Percentiles rank a stretch among this genome's conserved stretches.
phyloP scores from a whole-genome alignment of 148 eudicot genomes.

The Rhododendron vialii region DNA sequence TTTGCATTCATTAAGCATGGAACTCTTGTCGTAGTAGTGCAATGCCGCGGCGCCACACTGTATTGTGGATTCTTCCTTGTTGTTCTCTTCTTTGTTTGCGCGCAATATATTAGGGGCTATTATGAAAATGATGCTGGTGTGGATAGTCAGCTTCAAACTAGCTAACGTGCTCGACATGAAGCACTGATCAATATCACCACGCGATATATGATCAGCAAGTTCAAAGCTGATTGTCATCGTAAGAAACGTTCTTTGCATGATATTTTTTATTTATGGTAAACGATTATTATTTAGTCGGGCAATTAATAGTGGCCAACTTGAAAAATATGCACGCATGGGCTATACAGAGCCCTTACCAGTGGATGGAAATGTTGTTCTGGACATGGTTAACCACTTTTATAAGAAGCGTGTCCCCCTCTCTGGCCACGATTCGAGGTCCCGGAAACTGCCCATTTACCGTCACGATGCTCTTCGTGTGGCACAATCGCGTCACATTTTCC shows the following conservation, averaged over 20 bases:
- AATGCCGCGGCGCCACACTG: too few species aligned
- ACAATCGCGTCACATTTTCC: slow-evolving; percentile 44
- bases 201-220: not conserved
- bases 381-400: slow-evolving; percentile 43
- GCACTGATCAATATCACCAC: not conserved
- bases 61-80: not conserved
- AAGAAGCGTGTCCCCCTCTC: slow-evolving; percentile 46
- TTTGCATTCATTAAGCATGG: not conserved
- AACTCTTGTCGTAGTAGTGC: not conserved
- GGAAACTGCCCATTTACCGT: slow-evolving; percentile 56
- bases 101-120: not conserved
- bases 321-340: not conserved
- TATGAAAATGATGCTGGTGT: not conserved
- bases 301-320: not conserved
- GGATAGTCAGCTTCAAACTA: not conserved
- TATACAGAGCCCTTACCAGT: slow-evolving; percentile 28
- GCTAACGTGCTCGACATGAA: not conserved
- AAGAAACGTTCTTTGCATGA: not conserved
- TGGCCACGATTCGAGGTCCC: slow-evolving; percentile 43
- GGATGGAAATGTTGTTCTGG: slow-evolving; percentile 43
- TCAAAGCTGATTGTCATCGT: not conserved
- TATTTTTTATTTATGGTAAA: not conserved
- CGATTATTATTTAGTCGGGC: not conserved
- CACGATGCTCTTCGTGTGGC: slow-evolving; percentile 49
- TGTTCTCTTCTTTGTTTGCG: not conserved